Evolutionary conservation across 176 grass and related monocot species (phyloP), one percentile per base, ranked within the genome.

Genomic region (Pharus latifolius): DNA sequence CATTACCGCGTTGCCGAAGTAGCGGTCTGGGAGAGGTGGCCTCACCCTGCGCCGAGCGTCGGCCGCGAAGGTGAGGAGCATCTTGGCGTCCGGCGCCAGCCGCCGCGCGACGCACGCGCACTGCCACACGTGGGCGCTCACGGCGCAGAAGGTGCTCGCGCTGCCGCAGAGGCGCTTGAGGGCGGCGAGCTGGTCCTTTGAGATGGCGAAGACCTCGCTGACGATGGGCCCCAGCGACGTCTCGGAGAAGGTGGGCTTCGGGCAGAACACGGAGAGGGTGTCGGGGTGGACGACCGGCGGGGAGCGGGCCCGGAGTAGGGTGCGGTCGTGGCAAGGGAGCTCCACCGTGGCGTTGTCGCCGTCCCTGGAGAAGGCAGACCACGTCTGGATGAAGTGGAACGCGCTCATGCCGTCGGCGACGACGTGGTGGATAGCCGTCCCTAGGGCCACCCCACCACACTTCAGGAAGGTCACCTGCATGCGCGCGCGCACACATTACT

Each of bases 51-150:
- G 26, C 10, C 79, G 79, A 9, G 65, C 29, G 28, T 82, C 61
- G 9, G 56, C 52, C 4, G 70, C 48, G 7, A 76, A 16, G 49
- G 57, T 32, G 50, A 82, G 50, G 35, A 26, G 59, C 3, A 61
- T 76, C 15, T 76, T 61, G 4, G 13, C 24, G 30, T 69, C 41
- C 10, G 42, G 26, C 0, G 63, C 16, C 19, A 88, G 80, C 14
- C 20, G 11, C 3, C 85, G 75, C 13, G 75, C 69, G 3, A 65
- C 13, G 69, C 85, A 88, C 6, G 18, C 23, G 63, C 67, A 88
- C 38, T 41, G 80, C 85, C 85, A 88, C 17, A 88, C 29, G 5
- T 80, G 80, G 2, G 85, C 47, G 19, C 52, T 54, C 17, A 88
- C 17, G 1, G 80, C 62, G 10, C 75, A 49, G 53, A 88, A 88